phyloP scores from a whole-genome alignment of 2,329 filamentous ascomycete species.

The Coniella lustricola region DNA sequence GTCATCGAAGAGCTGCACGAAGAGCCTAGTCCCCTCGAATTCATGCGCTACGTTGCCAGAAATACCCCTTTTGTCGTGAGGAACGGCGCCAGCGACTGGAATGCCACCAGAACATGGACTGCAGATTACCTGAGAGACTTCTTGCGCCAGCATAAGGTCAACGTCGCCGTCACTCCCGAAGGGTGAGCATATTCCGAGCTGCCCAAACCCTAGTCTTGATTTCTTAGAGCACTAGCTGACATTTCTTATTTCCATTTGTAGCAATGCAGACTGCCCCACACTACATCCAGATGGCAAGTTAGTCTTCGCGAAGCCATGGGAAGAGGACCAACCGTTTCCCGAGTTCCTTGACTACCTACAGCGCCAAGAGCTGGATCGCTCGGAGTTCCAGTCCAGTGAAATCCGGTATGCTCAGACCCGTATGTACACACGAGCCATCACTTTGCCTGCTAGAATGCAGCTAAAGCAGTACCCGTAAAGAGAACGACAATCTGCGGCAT shows the following conservation, averaged over 20 bases:
- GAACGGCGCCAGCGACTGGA: conserved; percentile 55
- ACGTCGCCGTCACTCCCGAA: conserved; percentile 69
- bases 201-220: not conserved
- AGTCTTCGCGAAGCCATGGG: conserved; percentile 66
- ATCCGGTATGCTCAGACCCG: conserved; percentile 71
- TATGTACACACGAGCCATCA: conserved; percentile 30
- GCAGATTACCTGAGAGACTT: conserved; percentile 48
- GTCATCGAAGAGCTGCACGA: conserved; percentile 53
- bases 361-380: conserved; percentile 42
- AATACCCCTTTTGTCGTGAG: conserved; percentile 72
- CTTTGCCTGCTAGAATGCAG: not conserved
- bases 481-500: conserved; percentile 73
- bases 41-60: conserved; percentile 67
- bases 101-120: conserved; percentile 56
- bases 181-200: conserved; percentile 44
- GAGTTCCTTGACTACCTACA: conserved; percentile 56
- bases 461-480: conserved; percentile 29
- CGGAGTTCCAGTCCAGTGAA: conserved; percentile 30
- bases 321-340: conserved; percentile 56
- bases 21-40: conserved; percentile 68
- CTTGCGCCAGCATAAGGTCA: conserved; percentile 53
- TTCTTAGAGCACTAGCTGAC: not conserved
- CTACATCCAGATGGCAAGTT: conserved; percentile 25
- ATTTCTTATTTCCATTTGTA: conserved; percentile 16
- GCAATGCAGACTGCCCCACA: conserved; percentile 48